These are phyloP conservation scores for Phaeotremella fagi DNA, from an alignment of 768 basidiomycete species.

Conservation along the genomic window DNA sequence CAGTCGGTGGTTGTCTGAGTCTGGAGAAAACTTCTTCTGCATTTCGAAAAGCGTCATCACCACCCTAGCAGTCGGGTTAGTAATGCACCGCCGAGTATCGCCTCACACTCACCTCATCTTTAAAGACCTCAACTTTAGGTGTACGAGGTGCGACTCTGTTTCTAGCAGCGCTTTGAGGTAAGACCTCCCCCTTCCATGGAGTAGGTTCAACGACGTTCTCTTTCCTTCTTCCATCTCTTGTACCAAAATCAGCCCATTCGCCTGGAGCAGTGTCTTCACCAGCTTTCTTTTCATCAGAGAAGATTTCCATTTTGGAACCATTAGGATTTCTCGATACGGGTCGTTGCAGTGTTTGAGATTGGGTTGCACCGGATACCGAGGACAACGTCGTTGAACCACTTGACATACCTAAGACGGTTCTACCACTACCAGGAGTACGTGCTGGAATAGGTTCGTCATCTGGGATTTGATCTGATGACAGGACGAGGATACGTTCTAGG, in stretches of 20 bases:
- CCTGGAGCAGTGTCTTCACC: slow-evolving; percentile 27
- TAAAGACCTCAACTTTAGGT: slow-evolving; percentile 52
- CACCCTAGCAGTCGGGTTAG: slow-evolving; percentile 11
- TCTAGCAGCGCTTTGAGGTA: slow-evolving; percentile 46
- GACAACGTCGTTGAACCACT: slow-evolving; percentile 44
- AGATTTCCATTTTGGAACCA: slow-evolving; percentile 46
- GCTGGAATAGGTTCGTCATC: slow-evolving; percentile 30
- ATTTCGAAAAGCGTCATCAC: slow-evolving; percentile 25
- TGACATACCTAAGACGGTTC: slow-evolving; percentile 34
- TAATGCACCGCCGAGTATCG: background rate
- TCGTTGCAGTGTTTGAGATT: slow-evolving; percentile 25
- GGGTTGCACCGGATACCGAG: slow-evolving; percentile 38
- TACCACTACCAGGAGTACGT: slow-evolving; percentile 24
- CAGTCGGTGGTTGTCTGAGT: slow-evolving; percentile 33
- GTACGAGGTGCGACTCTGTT: slow-evolving; percentile 40
- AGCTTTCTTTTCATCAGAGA: slow-evolving; percentile 41
- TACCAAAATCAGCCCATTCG: slow-evolving; percentile 52
- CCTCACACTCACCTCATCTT: slow-evolving; percentile 48
- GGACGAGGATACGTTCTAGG: slow-evolving; percentile 57
- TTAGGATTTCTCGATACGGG: slow-evolving; percentile 27
- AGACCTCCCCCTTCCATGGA: slow-evolving; percentile 51
- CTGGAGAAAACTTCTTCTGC: slow-evolving; percentile 46
- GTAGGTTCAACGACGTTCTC: slow-evolving; percentile 51
- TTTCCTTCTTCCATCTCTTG: slow-evolving; percentile 49
- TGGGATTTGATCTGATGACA: slow-evolving; percentile 35